Evolutionary conservation across 192 early-diverging fungal genomes (phyloP), one percentile per base, ranked within the genome.

Genomic region (Hyaloraphidium curvatum): DNA sequence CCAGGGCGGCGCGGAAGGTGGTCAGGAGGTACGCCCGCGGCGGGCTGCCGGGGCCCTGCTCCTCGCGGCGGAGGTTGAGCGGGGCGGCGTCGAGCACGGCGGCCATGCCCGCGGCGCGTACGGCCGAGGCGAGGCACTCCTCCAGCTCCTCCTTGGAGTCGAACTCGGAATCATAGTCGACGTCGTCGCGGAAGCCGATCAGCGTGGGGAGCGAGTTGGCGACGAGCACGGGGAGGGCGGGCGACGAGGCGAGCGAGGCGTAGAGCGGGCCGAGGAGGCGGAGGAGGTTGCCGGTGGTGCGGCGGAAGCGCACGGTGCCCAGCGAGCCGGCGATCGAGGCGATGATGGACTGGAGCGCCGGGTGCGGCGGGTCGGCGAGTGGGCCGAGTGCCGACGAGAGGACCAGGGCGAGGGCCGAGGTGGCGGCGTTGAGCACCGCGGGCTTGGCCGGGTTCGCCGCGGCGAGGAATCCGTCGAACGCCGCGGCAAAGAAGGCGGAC

Each of bases 11-110:
- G 72, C 71, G 78, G 55, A 95, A 77, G 43, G 88, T 59, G 23
- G 91, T 81, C 53, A 97, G 69, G 30, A 97, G 73, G 74, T 90
- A 97, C 0, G 94, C 88, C 35, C 94, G 78, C 29, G 84, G 82
- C 1, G 63, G 59, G n/a, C 67, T 50, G 43, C 55, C 55, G 21
- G 69, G 64, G n/a, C n/a, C n/a, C 29, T 61, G 62, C 40, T 59
- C 58, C 21, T 79, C 73, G 21, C 62, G 65, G 39, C 83, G 81
- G 51, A 97, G 77, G 63, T 97, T 97, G 28, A 96, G 65, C 5
- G 89, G 87, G 9, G 90, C 62, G 2, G 81, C 62, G 19, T 65
- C 50, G 50, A 88, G 64, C 56, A 95, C 91, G 22, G 59, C 61
- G 54, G 81, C 75, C 17, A 91, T 78, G 5, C 90, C 91, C 48